These are phyloP conservation scores for Trichoderma guizhouense DNA, from an alignment of 2,329 filamentous ascomycete species.

Conservation along the genomic window DNA sequence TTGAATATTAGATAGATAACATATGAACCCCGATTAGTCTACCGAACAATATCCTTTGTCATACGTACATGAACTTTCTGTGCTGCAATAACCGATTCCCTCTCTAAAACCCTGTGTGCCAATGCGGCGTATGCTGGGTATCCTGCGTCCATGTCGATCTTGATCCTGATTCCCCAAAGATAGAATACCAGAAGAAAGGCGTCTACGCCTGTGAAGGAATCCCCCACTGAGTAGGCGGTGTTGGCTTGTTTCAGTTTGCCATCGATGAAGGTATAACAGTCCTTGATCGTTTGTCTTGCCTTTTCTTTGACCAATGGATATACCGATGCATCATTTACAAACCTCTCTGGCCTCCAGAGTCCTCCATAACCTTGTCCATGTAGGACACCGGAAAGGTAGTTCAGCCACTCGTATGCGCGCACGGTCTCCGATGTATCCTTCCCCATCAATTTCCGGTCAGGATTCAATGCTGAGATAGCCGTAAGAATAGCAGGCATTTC, in stretches of 20 bases:
- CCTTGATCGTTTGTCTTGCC: background rate
- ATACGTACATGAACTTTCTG: background rate
- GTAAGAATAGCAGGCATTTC: slow-evolving; percentile 10
- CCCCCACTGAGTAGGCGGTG: background rate
- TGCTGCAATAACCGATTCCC: background rate
- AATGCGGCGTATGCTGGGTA: background rate
- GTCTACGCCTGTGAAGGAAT: background rate
- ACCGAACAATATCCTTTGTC: too few relatives aligned
- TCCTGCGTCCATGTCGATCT: background rate
- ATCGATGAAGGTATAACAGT: background rate
- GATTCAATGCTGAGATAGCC: background rate
- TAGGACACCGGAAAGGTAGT: background rate
- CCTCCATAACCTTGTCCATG: background rate
- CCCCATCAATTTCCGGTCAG: background rate
- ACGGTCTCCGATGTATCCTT: background rate
- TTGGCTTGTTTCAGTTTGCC: background rate
- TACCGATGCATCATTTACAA: background rate
- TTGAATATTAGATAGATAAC: background rate
- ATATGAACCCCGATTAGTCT: background rate
- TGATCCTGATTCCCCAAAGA: background rate
- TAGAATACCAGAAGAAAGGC: background rate
- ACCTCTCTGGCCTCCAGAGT: background rate
- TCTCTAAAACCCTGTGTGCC: background rate
- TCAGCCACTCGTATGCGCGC: slow-evolving; percentile 1
- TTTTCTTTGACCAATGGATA: background rate